Conservation (phyloP, 768 basidiomycete genomes). For the Amanita rimosa region DNA sequence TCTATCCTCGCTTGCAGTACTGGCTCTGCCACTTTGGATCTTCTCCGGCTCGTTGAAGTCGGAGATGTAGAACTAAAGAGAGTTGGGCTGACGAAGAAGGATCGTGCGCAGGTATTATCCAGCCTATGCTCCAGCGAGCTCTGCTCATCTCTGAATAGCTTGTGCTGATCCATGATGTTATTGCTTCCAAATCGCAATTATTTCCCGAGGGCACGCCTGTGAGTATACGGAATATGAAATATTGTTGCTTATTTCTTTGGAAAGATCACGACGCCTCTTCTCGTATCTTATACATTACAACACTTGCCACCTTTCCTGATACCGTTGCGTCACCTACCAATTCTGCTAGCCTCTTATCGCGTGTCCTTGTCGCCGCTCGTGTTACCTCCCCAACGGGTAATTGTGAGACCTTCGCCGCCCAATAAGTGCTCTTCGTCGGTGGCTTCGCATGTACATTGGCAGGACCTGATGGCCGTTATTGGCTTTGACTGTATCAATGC, state of each 20-base stretch:
- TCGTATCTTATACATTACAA: slow-evolving; percentile 39
- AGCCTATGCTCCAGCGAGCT: neutral
- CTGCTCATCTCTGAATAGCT: slow-evolving; percentile 16
- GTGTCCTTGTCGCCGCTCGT: slow-evolving; percentile 18
- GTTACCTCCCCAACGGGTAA: slow-evolving; percentile 9
- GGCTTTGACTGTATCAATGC: slow-evolving; percentile 36
- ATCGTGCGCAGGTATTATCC: slow-evolving; percentile 38
- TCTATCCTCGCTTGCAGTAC: slow-evolving; percentile 22
- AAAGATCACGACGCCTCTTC: slow-evolving; percentile 43
- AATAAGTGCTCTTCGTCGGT: neutral
- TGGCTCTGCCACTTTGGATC: slow-evolving; percentile 31
- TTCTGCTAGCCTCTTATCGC: slow-evolving; percentile 21
- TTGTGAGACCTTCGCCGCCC: slow-evolving; percentile 21
- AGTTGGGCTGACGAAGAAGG: slow-evolving; percentile 44
- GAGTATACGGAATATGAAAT: slow-evolving; percentile 8
- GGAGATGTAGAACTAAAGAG: slow-evolving; percentile 35
- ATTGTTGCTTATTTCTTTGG: neutral
- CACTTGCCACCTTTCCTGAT: slow-evolving; percentile 35
- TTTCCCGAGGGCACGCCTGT: slow-evolving; percentile 24
- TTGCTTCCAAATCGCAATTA: slow-evolving; percentile 23
- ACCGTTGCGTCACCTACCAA: slow-evolving; percentile 19
- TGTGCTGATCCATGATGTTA: slow-evolving; percentile 22
- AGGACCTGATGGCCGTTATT: slow-evolving; percentile 10
- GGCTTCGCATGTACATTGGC: slow-evolving; percentile 22
- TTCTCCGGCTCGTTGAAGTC: slow-evolving; percentile 25